Base-by-base conservation (phyloP, 768 basidiomycete species). In the Suillus weaverae region DNA sequence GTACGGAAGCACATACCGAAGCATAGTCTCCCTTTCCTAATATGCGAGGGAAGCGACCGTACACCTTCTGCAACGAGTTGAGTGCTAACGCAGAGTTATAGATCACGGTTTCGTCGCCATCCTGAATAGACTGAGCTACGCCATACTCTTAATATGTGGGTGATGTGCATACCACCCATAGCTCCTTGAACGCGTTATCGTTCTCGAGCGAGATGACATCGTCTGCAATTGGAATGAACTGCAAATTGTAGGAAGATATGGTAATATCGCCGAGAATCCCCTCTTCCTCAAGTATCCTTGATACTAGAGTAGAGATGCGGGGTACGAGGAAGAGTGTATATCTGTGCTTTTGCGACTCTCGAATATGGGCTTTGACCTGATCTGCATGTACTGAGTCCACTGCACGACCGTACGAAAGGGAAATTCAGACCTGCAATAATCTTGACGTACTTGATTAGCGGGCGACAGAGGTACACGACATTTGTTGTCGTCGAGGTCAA, bases 261-360 rank as follows among this genome's bases (percentile, higher is more conserved):
- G 86, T 89, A 53, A 99, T 83, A 71, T 98, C 96, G n/a, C 97
- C 97, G 18, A 96, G 84, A 1, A 99, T 96, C n/a, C 97, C 97
- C 71, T 97, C 92, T 73, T 99, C 96, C 71, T 98, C 95, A 51
- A 99, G 79, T 67, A 95, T 89, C 63, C 89, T 86, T 39, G 88
- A 86, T 61, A 96, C 93, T 9, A 99, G 83, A 6, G 90, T 91
- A 3, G 97, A 99, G 43, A 86, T 81, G 46, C 96, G 84, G 10
- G 97, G 97, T 0, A 95, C 92, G 53, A 97, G 85, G 33, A 99
- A 79, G 39, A 99, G 76, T 30, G 91, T 96, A 76, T 93, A 98
- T 33, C 86, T 86, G 71, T 97, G 87, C 73, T 91, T 90, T 73
- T 85, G 85, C 3, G 86, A 84, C 68, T 91, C 85, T 64, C 84